phyloP scores from a whole-genome alignment of 371 early-diverging fungal species.

The Nematocida minor region DNA sequence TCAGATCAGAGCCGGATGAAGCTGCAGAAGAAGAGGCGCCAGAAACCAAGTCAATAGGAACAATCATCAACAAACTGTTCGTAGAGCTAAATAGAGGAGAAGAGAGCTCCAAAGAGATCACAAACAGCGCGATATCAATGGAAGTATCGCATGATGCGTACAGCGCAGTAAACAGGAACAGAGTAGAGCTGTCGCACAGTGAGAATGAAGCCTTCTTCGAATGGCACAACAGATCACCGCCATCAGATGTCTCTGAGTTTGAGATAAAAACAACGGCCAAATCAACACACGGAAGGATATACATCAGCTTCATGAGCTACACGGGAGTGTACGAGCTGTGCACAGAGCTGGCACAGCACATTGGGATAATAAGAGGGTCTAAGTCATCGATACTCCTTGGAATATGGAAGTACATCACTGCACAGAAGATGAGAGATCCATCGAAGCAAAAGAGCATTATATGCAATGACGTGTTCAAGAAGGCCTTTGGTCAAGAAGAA shows the following conservation, averaged over 20 bases:
- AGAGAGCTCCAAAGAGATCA: background rate
- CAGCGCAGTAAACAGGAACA: background rate
- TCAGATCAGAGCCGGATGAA: constrained; percentile 55
- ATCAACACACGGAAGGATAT: constrained; percentile 18
- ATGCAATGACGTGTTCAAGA: constrained; percentile 35
- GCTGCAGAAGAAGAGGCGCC: constrained; percentile 28
- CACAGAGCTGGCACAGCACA: constrained; percentile 9
- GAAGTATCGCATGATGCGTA: background rate
- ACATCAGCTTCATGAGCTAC: constrained; percentile 27
- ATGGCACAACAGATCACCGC: constrained; percentile 11
- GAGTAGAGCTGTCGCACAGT: background rate
- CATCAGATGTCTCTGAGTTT: constrained; percentile 14
- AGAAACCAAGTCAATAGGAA: constrained; percentile 52
- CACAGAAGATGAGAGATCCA: constrained; percentile 45
- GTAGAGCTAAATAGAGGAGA: constrained; percentile 25
- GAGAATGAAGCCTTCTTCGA: constrained; percentile 28
- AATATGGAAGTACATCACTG: constrained; percentile 49
- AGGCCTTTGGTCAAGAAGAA: constrained; percentile 5
- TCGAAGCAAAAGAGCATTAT: background rate
- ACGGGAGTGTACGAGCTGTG: constrained; percentile 24
- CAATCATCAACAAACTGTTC: constrained; percentile 16
- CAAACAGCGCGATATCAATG: background rate
- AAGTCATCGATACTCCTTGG: constrained; percentile 34
- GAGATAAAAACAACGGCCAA: constrained; percentile 24
- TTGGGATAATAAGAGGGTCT: constrained; percentile 33